Evolutionary conservation across 208 protist species (phyloP).

Genomic region (Hexamita inflata): DNA sequence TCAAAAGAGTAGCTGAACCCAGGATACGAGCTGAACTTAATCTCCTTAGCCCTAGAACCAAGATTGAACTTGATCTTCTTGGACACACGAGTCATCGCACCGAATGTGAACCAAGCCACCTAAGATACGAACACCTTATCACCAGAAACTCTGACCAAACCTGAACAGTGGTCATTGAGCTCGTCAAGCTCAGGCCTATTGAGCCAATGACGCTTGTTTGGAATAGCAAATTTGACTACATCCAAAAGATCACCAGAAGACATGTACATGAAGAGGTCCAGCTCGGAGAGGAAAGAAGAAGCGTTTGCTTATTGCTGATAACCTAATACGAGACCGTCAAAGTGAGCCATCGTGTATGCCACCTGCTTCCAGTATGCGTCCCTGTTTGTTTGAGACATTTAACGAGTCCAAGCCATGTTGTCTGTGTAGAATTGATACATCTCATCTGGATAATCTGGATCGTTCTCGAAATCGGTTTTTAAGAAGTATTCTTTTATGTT

Average conservation of each 20-base stretch:
- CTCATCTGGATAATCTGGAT: not conserved
- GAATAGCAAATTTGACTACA: constrained; percentile 1
- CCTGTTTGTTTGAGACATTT: too few species aligned
- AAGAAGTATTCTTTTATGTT: constrained; percentile 22
- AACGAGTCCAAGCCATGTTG: constrained; percentile 6
- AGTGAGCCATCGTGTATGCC: constrained; percentile 4
- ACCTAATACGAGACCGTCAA: constrained; percentile 6
- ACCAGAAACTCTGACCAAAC: not conserved
- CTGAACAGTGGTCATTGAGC: not conserved
- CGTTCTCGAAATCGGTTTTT: not conserved
- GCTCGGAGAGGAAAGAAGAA: not conserved
- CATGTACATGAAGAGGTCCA: constrained; percentile 8
- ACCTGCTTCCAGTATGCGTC: constrained; percentile 14
- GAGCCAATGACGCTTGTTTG: too few species aligned
- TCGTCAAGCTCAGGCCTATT: not conserved
- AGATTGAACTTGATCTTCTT: constrained; percentile 18
- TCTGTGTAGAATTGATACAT: not conserved
- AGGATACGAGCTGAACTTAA: constrained; percentile 37
- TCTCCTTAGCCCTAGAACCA: not conserved
- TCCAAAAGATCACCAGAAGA: constrained; percentile 19
- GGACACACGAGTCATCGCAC: constrained; percentile 25
- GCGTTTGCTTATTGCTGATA: not conserved
- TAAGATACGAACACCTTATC: constrained; percentile 16
- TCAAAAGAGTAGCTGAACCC: constrained; percentile 40
- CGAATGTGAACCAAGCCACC: constrained; percentile 30